Evolutionary conservation across 441 rosid genomes (phyloP).

Genomic region (Pelargonium citronellum): DNA sequence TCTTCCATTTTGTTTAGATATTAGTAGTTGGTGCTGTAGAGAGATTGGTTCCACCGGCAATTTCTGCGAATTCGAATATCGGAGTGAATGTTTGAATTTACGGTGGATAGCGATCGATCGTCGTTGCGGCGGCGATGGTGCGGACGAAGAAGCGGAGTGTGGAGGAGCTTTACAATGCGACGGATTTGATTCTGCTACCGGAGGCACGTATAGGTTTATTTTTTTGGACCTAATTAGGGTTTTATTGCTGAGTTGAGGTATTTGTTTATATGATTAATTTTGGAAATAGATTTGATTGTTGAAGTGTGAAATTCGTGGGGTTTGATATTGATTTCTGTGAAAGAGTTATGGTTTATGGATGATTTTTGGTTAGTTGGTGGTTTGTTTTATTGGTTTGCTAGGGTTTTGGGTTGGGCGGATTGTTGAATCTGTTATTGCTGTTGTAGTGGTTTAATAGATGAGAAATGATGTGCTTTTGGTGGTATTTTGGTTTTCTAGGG

Average conservation of each 20-base stretch:
- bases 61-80: constrained; percentile 8
- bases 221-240: constrained; percentile 23
- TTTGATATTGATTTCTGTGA: background rate
- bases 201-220: constrained; percentile 42
- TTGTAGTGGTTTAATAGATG: background rate
- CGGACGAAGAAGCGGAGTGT: constrained; percentile 26
- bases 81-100: constrained; percentile 23
- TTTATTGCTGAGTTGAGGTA: constrained; percentile 12
- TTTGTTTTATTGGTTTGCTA: background rate
- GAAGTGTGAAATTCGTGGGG: background rate
- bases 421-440: constrained; percentile 11
- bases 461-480: background rate
- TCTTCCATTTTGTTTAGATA: background rate
- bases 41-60: constrained; percentile 23
- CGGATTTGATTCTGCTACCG: constrained; percentile 33
- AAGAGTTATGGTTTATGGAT: background rate
- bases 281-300: constrained; percentile 11
- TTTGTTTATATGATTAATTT: background rate
- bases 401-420: constrained; percentile 5
- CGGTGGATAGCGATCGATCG: constrained; percentile 24
- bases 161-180: constrained; percentile 34
- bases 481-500: no score
- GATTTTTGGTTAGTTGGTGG: constrained; percentile 2
- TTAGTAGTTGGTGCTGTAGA: constrained; percentile 13
- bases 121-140: constrained; percentile 24